phyloP scores from a whole-genome alignment of 805 yeast species.

The Kuraishia cidri region DNA sequence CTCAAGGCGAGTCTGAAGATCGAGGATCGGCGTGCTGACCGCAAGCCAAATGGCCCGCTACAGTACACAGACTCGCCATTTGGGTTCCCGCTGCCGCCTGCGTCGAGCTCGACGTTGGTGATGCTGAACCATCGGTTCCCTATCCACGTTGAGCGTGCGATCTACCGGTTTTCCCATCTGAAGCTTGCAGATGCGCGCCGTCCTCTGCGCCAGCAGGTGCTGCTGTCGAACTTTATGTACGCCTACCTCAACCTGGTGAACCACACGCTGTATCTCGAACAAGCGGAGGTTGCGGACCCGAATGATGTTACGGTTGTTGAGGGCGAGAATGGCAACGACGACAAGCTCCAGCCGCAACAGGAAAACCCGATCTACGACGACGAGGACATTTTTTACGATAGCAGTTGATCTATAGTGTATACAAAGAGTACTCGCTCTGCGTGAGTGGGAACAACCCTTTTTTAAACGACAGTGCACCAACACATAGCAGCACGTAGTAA shows the following conservation, averaged over 20 bases:
- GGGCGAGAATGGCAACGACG: no score
- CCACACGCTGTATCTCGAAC: conserved; percentile 77
- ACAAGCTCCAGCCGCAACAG: no score
- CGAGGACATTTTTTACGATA: conserved; percentile 1
- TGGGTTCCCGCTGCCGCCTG: conserved; percentile 81
- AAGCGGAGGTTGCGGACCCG: conserved; percentile 26
- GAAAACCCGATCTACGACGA: conserved; percentile 1
- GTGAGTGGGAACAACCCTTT: conserved; percentile 16
- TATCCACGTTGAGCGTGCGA: conserved; percentile 92
- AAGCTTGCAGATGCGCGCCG: conserved; percentile 92
- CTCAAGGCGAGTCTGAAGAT: conserved; percentile 16
- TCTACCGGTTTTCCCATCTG: conserved; percentile 84
- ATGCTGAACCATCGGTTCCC: conserved; percentile 87
- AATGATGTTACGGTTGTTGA: conserved; percentile 5
- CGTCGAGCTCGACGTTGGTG: conserved; percentile 64
- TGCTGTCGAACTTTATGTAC: conserved; percentile 94
- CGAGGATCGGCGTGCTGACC: conserved; percentile 18
- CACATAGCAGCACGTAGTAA: conserved; percentile 28
- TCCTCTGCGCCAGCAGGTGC: conserved; percentile 84
- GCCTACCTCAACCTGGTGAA: conserved; percentile 92
- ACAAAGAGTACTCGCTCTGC: no score
- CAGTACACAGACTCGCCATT: conserved; percentile 72
- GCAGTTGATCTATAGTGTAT: not conserved
- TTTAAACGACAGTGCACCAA: conserved; percentile 33
- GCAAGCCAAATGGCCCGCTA: conserved; percentile 47